Conservation (phyloP, 108 stramenopile species). For the Fragilariopsis cylindrus region DNA sequence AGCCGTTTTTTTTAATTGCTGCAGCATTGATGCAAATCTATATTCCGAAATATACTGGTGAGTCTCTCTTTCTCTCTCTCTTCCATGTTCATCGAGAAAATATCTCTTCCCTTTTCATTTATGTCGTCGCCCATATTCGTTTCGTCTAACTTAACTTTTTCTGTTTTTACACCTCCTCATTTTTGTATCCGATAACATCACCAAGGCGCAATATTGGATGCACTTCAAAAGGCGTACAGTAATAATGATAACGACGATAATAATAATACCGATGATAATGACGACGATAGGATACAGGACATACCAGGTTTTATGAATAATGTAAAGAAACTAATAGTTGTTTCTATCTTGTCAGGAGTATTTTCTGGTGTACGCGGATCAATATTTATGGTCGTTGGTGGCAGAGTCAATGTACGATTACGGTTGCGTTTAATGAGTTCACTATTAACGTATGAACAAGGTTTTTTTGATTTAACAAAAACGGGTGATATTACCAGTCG, state of each 20-base stretch:
- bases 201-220: constrained; percentile 44
- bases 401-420: constrained; percentile 67
- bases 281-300: constrained; percentile 23
- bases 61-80: too few species aligned
- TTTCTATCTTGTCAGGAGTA: constrained; percentile 53
- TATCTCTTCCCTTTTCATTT: too few species aligned
- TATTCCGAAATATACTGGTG: constrained; percentile 61
- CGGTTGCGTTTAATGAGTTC: constrained; percentile 67
- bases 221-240: constrained; percentile 35
- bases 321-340: constrained; percentile 46
- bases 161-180: too few species aligned
- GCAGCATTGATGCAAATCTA: constrained; percentile 56
- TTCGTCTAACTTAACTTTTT: too few species aligned
- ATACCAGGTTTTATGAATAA: constrained; percentile 54
- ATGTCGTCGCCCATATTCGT: too few species aligned
- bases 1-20: constrained; percentile 49
- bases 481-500: constrained; percentile 83
- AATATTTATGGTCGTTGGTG: constrained; percentile 75
- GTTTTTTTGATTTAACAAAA: constrained; percentile 83
- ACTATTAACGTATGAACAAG: constrained; percentile 61
- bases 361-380: constrained; percentile 74
- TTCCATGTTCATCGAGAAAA: too few species aligned
- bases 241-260: constrained; percentile 23
- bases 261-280: constrained; percentile 27
- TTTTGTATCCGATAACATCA: too few species aligned